phyloP scores from a whole-genome alignment of 1,139 yeast species.

The Geotrichum cucujoidarum region DNA sequence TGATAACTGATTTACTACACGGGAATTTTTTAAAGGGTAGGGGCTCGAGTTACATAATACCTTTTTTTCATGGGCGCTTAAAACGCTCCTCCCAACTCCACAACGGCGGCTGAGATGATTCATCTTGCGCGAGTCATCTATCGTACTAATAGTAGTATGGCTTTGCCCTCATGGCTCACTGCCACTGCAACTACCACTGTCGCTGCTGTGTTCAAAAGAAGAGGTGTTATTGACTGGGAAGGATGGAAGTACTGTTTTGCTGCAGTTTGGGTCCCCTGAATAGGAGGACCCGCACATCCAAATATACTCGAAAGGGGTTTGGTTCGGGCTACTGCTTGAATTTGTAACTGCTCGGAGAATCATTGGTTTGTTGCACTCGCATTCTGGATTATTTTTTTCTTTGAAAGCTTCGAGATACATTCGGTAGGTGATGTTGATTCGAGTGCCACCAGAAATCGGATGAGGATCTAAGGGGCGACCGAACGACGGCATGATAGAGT shows the following conservation, averaged over 20 bases:
- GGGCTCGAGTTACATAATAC: too few species aligned
- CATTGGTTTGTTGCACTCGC: conserved; percentile 48
- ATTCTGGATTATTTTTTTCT: conserved; percentile 43
- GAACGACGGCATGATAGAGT: conserved; percentile 44
- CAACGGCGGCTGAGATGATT: too few species aligned
- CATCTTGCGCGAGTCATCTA: too few species aligned
- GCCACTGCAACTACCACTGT: too few species aligned
- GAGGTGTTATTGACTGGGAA: conserved; percentile 5
- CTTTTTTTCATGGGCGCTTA: too few species aligned
- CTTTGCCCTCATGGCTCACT: too few species aligned
- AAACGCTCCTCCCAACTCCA: too few species aligned
- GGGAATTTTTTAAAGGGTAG: too few species aligned
- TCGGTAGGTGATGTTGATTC: conserved; percentile 64
- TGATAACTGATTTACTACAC: too few species aligned
- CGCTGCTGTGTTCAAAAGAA: not conserved
- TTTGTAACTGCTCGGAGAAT: conserved; percentile 41
- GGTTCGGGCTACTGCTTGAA: conserved; percentile 17
- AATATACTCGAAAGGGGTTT: conserved; percentile 38
- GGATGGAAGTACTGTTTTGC: conserved; percentile 8
- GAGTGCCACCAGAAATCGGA: conserved; percentile 44
- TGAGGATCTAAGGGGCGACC: conserved; percentile 37
- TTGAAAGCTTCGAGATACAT: conserved; percentile 42
- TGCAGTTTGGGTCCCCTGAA: conserved; percentile 2
- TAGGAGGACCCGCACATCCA: conserved; percentile 43
- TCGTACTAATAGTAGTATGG: too few species aligned